These are phyloP conservation scores for Letharia lupina DNA, from an alignment of 495 filamentous ascomycete species.

Conservation along the genomic window DNA sequence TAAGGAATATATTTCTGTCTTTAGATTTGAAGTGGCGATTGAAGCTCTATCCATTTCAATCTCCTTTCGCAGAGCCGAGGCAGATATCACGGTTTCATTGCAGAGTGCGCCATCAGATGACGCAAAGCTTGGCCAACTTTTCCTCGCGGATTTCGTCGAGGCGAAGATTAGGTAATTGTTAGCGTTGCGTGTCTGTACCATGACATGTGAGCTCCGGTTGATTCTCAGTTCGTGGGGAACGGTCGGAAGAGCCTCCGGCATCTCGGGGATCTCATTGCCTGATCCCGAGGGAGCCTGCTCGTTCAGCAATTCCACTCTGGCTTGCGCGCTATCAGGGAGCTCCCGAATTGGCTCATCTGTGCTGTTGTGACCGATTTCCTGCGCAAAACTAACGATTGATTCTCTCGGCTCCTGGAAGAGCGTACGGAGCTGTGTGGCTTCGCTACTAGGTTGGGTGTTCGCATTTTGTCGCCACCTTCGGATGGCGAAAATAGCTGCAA, in stretches of 20 bases:
- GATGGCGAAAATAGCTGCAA: background rate
- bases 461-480: conserved; percentile 1
- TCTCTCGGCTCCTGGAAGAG: background rate
- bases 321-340: conserved; percentile 13
- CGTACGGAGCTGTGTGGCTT: background rate
- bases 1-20: background rate
- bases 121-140: conserved; percentile 7
- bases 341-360: conserved; percentile 4
- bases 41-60: background rate
- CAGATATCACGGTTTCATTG: conserved; percentile 7
- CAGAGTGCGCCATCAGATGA: conserved; percentile 2
- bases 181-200: background rate
- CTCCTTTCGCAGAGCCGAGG: background rate
- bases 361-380: conserved; percentile 16
- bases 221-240: conserved; percentile 9
- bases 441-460: background rate
- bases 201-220: conserved; percentile 1
- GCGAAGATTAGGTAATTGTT: background rate
- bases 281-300: conserved; percentile 14
- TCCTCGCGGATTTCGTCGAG: conserved; percentile 1
- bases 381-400: background rate
- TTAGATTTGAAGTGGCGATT: background rate
- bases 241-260: conserved; percentile 3
- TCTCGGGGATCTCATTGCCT: conserved; percentile 13
- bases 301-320: conserved; percentile 14